Conservation (phyloP, 768 basidiomycete genomes). For the Hericium alpestre region DNA sequence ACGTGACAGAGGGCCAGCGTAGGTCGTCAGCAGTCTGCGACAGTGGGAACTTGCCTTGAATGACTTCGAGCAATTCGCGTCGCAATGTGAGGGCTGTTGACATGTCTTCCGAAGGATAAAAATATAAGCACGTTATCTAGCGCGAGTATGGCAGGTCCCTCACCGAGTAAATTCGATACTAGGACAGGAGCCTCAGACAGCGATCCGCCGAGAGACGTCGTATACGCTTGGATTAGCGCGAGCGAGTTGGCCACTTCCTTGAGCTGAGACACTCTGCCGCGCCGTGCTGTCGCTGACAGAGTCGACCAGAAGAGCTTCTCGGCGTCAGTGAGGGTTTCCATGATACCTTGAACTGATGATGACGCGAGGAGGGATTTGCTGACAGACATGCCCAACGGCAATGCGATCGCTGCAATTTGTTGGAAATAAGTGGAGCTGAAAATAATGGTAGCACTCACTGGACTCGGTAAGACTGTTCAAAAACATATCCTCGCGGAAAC, state of each 20-base stretch:
- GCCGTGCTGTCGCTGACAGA: constrained; percentile 40
- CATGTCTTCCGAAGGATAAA: constrained; percentile 39
- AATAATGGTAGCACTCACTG: constrained; percentile 37
- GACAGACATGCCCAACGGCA: constrained; percentile 68
- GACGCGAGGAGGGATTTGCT: constrained; percentile 28
- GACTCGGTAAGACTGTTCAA: constrained; percentile 86
- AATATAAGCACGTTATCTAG: background rate
- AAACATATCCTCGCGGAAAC: constrained; percentile 80
- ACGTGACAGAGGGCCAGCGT: constrained; percentile 55
- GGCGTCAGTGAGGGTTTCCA: constrained; percentile 51
- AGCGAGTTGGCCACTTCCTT: constrained; percentile 67
- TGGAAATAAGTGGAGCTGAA: background rate
- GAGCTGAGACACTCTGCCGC: constrained; percentile 60
- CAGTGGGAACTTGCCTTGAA: constrained; percentile 56
- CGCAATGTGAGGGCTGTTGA: constrained; percentile 70
- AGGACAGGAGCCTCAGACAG: constrained; percentile 38
- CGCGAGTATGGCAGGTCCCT: constrained; percentile 5
- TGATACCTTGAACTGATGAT: constrained; percentile 44
- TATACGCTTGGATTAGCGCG: constrained; percentile 62
- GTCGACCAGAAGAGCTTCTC: constrained; percentile 63
- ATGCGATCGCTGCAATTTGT: constrained; percentile 52
- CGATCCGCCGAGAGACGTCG: constrained; percentile 66
- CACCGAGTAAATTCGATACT: constrained; percentile 57
- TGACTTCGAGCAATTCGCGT: constrained; percentile 78
- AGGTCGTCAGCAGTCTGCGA: constrained; percentile 45